Evolutionary conservation across 2,329 filamentous ascomycete genomes (phyloP).

Genomic region (Epicoccum sorghinum): DNA sequence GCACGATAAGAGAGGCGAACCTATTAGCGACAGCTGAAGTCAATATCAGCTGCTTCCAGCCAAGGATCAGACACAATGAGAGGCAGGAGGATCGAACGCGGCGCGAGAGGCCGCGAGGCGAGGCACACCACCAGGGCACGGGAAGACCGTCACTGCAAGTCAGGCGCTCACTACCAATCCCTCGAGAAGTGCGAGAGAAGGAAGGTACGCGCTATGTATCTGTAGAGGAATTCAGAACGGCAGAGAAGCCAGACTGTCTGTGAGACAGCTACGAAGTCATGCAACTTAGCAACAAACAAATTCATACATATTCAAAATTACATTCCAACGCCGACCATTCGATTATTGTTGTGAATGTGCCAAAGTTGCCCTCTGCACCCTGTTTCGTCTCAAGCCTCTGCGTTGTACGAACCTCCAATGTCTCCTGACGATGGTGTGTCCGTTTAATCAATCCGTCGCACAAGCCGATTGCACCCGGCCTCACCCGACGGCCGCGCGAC

Average conservation of each 20-base stretch:
- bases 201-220: conserved; percentile 7
- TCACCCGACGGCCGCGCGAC: conserved; percentile 17
- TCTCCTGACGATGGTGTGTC: conserved; percentile 14
- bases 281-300: conserved; percentile 1
- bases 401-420: neutral
- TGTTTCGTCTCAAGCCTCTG: neutral
- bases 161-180: conserved; percentile 4
- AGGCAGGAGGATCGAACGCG: conserved; percentile 6
- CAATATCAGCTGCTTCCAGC: conserved; percentile 1
- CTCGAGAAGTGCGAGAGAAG: conserved; percentile 18
- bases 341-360: neutral
- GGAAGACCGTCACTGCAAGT: neutral
- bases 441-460: neutral
- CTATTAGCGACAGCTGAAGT: conserved; percentile 16
- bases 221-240: neutral
- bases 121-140: conserved; percentile 19
- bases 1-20: neutral
- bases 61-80: neutral
- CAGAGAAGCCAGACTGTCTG: conserved; percentile 3
- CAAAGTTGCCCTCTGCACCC: neutral
- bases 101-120: conserved; percentile 17
- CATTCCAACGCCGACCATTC: neutral
- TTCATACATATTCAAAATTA: neutral
- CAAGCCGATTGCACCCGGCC: conserved; percentile 14
- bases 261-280: conserved; percentile 13